Evolutionary conservation across 257 asterid species (phyloP).

Genomic region (Solanum arcanum): DNA sequence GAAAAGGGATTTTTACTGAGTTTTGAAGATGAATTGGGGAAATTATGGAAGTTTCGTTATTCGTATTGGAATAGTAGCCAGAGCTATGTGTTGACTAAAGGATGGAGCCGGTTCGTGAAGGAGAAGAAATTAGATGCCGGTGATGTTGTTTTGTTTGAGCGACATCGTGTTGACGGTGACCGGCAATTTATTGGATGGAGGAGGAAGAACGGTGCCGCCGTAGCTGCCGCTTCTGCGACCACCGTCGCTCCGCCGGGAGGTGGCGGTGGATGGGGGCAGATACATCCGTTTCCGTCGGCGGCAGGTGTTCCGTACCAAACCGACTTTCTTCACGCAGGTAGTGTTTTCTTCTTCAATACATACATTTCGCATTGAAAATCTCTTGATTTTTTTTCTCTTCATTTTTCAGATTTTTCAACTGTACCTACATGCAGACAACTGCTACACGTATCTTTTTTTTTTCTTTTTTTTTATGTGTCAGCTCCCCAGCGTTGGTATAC

Average conservation of each 20-base stretch:
- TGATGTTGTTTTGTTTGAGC: constrained; percentile 2
- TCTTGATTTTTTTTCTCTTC: neutral
- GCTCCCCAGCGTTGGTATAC: neutral
- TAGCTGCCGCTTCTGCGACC: neutral
- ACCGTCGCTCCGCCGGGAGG: constrained; percentile 6
- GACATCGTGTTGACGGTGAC: constrained; percentile 24
- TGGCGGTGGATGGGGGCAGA: constrained; percentile 30
- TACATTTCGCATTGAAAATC: neutral
- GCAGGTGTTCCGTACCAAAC: constrained; percentile 38
- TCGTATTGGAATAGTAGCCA: constrained; percentile 77
- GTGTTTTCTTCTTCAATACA: neutral
- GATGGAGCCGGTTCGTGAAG: constrained; percentile 15
- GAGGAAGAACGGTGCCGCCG: constrained; percentile 19
- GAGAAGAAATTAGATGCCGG: constrained; percentile 7
- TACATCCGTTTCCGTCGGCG: constrained; percentile 26
- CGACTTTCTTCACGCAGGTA: constrained; percentile 55
- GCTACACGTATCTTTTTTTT: neutral
- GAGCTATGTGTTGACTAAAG: constrained; percentile 14
- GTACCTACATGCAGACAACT: neutral
- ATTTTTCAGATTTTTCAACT: neutral
- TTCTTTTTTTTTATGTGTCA: neutral
- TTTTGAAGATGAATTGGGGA: constrained; percentile 14
- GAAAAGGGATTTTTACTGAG: constrained; percentile 17
- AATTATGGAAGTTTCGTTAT: constrained; percentile 31
- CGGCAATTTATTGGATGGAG: constrained; percentile 7